Conservation (phyloP, 2,329 filamentous ascomycete genomes). For the Botrytis squamosa region DNA sequence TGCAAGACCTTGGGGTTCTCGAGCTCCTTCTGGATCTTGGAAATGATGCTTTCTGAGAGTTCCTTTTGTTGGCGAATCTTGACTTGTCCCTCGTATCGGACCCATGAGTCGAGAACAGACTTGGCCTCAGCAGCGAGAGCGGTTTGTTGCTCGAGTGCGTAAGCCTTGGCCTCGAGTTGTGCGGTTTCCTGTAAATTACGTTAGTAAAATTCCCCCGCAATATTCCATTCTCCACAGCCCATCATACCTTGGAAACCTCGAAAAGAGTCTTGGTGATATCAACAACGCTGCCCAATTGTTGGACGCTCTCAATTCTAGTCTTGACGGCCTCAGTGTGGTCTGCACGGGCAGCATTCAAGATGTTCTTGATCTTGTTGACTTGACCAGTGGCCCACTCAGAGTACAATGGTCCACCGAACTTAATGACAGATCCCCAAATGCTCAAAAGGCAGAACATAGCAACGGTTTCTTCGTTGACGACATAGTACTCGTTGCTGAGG, state of each 20-base stretch:
- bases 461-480: conserved; percentile 98
- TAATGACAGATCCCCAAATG: conserved; percentile 89
- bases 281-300: conserved; percentile 91
- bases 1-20: conserved; percentile 96
- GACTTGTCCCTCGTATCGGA: conserved; percentile 96
- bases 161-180: conserved; percentile 90
- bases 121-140: conserved; percentile 91
- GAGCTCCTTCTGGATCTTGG: conserved; percentile 98
- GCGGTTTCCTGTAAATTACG: conserved; percentile 68
- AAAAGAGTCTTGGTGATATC: conserved; percentile 97
- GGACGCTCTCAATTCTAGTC: conserved; percentile 87
- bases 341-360: conserved; percentile 88
- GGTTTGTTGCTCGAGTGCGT: conserved; percentile 95
- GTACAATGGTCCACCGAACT: conserved; percentile 91
- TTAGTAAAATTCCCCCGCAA: conserved; percentile 7
- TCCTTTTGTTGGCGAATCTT: conserved; percentile 98
- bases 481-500: conserved; percentile 99
- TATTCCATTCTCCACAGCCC: not conserved
- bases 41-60: conserved; percentile 87
- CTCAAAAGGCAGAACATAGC: conserved; percentile 89
- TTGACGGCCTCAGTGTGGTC: conserved; percentile 97
- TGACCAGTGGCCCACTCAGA: conserved; percentile 87
- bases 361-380: conserved; percentile 88
- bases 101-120: conserved; percentile 94
- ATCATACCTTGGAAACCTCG: conserved; percentile 91